Evolutionary conservation across 2,329 filamentous ascomycete species (phyloP).

Genomic region (Clonostachys solani): DNA sequence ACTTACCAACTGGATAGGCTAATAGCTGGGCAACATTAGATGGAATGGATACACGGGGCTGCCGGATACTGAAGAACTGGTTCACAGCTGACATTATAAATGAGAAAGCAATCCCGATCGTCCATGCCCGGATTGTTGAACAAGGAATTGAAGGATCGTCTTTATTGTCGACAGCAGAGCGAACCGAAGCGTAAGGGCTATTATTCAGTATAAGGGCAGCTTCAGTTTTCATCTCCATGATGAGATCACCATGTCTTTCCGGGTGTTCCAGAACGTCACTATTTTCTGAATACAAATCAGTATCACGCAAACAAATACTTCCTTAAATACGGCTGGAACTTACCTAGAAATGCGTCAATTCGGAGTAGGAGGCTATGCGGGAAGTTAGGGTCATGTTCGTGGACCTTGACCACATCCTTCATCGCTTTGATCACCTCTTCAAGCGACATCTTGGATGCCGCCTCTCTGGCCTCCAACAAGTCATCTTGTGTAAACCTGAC

Average conservation of each 20-base stretch:
- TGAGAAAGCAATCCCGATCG: conserved; percentile 42
- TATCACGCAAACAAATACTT: conserved; percentile 37
- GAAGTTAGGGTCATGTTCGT: conserved; percentile 18
- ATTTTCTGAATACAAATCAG: conserved; percentile 35
- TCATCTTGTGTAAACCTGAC: conserved; percentile 35
- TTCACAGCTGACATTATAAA: conserved; percentile 42
- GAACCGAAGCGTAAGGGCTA: conserved; percentile 51
- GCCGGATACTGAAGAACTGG: conserved; percentile 50
- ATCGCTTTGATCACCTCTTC: conserved; percentile 13
- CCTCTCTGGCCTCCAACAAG: conserved; percentile 34
- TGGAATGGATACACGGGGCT: conserved; percentile 42
- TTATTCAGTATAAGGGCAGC: conserved; percentile 46
- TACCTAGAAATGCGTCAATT: conserved; percentile 18
- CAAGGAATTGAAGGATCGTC: conserved; percentile 43
- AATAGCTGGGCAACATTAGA: conserved; percentile 51
- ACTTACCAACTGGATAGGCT: conserved; percentile 42
- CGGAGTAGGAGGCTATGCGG: conserved; percentile 13
- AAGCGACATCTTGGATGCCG: conserved; percentile 24
- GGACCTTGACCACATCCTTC: conserved; percentile 14
- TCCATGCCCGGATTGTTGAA: conserved; percentile 48
- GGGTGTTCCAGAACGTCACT: conserved; percentile 23
- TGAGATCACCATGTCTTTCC: conserved; percentile 30
- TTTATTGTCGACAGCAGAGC: conserved; percentile 48
- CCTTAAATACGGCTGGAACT: conserved; percentile 41
- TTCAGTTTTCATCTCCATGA: conserved; percentile 48